Percentiles rank a stretch among this genome's conserved stretches.
phyloP scores from a whole-genome alignment of 495 filamentous ascomycete genomes.

The Xylaria castorea region DNA sequence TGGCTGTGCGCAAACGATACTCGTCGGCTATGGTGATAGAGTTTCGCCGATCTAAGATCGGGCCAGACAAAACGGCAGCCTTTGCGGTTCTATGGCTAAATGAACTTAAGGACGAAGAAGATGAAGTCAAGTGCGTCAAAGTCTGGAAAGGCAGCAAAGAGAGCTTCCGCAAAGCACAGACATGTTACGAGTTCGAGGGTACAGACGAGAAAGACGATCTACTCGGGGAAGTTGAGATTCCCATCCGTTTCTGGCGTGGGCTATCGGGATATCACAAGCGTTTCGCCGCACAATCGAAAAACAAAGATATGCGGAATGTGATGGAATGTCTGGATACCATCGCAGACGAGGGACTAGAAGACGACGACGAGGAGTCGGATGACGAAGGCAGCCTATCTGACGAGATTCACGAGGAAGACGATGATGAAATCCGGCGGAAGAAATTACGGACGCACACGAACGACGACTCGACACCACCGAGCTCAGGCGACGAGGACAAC shows the following conservation, averaged over 20 bases:
- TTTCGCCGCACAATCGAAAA: conserved; percentile 54
- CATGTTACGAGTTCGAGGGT: conserved; percentile 48
- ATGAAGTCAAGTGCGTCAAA: conserved; percentile 56
- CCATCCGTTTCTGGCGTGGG: conserved; percentile 62
- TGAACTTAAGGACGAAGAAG: conserved; percentile 69
- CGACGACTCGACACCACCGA: conserved; percentile 38
- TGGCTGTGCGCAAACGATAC: conserved; percentile 69
- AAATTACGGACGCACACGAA: conserved; percentile 47
- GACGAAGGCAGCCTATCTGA: conserved; percentile 36
- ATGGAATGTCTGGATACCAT: conserved; percentile 69
- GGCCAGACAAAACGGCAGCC: conserved; percentile 61
- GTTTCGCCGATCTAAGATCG: conserved; percentile 58
- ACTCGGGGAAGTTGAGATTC: conserved; percentile 62
- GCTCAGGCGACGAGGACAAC: conserved; percentile 36
- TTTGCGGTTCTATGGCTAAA: conserved; percentile 72
- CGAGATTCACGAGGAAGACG: conserved; percentile 36
- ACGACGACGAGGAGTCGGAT: conserved; percentile 45
- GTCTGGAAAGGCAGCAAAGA: conserved; percentile 63
- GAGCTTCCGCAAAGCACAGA: conserved; percentile 50
- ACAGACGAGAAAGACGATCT: conserved; percentile 52
- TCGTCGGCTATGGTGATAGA: conserved; percentile 64
- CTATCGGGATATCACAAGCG: conserved; percentile 62
- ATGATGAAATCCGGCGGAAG: conserved; percentile 34
- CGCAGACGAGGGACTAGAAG: conserved; percentile 58
- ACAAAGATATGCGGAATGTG: conserved; percentile 58